These are phyloP conservation scores for Ogataea nonfermentans DNA, from an alignment of 805 yeast species.

Conservation along the genomic window DNA sequence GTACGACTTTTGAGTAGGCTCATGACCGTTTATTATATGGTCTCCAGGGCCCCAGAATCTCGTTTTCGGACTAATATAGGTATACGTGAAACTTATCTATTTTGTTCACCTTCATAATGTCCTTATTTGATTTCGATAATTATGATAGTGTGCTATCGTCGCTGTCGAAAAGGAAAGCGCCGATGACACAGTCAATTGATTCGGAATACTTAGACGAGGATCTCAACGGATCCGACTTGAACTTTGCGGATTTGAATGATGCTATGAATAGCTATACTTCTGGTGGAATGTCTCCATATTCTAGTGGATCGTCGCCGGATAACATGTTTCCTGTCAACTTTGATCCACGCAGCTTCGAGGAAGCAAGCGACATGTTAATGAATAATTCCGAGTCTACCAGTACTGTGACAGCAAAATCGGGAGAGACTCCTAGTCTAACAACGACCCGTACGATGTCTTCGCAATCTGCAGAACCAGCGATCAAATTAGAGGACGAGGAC, in stretches of 20 bases:
- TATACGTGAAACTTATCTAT: background rate
- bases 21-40: background rate
- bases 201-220: slow-evolving; percentile 6
- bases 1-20: background rate
- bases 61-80: no score
- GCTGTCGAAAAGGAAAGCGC: slow-evolving; percentile 12
- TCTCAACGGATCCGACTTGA: slow-evolving; percentile 28
- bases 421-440: slow-evolving; percentile 10
- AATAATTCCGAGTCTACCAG: slow-evolving; percentile 30
- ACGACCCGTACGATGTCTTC: slow-evolving; percentile 17
- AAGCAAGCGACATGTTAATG: slow-evolving; percentile 16
- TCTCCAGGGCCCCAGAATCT: no score
- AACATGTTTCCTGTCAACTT: slow-evolving; percentile 28
- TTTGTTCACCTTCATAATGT: slow-evolving; percentile 15
- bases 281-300: slow-evolving; percentile 35
- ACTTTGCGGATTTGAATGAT: slow-evolving; percentile 33
- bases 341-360: slow-evolving; percentile 4
- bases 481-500: slow-evolving; percentile 6
- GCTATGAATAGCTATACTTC: slow-evolving; percentile 32
- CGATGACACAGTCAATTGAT: background rate
- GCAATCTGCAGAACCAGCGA: slow-evolving; percentile 1
- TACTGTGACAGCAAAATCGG: slow-evolving; percentile 25
- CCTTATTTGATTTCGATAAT: slow-evolving; percentile 31
- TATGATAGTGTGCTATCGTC: slow-evolving; percentile 32
- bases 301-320: slow-evolving; percentile 39